Conservation (phyloP, 2,329 filamentous ascomycete species). For the Didymella keratinophila region DNA sequence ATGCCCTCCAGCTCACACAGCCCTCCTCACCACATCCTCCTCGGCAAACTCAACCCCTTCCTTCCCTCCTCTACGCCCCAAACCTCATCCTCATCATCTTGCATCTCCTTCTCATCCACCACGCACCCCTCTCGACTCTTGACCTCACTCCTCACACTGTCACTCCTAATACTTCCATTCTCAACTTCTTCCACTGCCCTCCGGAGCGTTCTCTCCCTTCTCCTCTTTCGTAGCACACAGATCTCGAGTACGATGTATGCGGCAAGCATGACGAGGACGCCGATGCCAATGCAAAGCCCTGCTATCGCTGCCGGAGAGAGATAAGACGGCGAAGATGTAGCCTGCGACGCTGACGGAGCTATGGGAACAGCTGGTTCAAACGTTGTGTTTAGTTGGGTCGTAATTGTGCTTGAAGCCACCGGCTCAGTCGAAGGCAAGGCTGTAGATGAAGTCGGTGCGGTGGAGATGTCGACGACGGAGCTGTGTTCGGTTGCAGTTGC, state of each 20-base stretch:
- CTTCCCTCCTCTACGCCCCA: conserved; percentile 25
- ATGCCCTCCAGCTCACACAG: too few species aligned
- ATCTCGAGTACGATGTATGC: conserved; percentile 4
- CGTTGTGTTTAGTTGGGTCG: not conserved
- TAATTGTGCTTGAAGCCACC: not conserved
- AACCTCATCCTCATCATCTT: conserved; percentile 23
- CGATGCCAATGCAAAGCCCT: conserved; percentile 2
- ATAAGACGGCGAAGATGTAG: not conserved
- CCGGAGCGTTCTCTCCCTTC: conserved; percentile 27
- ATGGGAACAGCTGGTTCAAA: not conserved
- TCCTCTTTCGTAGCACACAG: conserved; percentile 29
- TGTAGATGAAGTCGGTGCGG: not conserved
- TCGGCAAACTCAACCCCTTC: conserved; percentile 35
- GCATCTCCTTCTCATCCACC: conserved; percentile 37
- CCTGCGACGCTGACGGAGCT: not conserved
- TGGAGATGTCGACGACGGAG: not conserved
- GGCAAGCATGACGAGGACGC: conserved; percentile 1
- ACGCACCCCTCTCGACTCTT: conserved; percentile 34
- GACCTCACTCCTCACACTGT: not conserved
- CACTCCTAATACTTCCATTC: conserved; percentile 16
- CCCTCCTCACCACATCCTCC: conserved; percentile 19
- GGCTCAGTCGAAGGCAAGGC: not conserved
- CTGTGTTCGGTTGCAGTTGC: not conserved
- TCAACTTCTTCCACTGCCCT: conserved; percentile 35
- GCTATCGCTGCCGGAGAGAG: conserved; percentile 4